A percentile compares a stretch with the other conserved stretches of the same genome.
Evolutionary conservation across 495 filamentous ascomycete genomes (phyloP).

Genomic region (Parmelia sp.): DNA sequence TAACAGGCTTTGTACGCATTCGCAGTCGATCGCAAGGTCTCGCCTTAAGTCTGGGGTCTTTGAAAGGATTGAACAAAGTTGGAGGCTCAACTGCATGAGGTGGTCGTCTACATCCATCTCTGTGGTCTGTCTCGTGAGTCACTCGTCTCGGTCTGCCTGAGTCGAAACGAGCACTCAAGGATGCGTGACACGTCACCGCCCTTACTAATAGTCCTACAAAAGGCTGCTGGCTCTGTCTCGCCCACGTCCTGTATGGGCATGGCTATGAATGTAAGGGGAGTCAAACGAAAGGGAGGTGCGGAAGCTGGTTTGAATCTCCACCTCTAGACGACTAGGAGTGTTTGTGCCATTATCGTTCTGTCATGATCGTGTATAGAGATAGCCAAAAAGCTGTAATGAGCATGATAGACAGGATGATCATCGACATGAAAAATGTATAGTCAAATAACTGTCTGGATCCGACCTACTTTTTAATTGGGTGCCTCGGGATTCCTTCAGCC

Average conservation of each 20-base stretch:
- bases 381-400: background rate
- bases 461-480: slow-evolving; percentile 6
- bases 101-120: background rate
- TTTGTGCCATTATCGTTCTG: slow-evolving; percentile 11
- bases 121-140: background rate
- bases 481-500: background rate
- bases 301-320: background rate
- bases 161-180: background rate
- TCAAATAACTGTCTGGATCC: slow-evolving; percentile 11
- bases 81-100: slow-evolving; percentile 46
- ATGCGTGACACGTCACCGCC: background rate
- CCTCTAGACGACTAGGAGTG: background rate
- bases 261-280: background rate
- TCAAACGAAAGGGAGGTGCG: slow-evolving; percentile 1
- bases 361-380: slow-evolving; percentile 1
- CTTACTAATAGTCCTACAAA: background rate
- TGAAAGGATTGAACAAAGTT: slow-evolving; percentile 91
- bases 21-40: slow-evolving; percentile 94
- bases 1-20: slow-evolving; percentile 99
- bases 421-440: background rate
- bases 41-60: slow-evolving; percentile 83
- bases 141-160: background rate
- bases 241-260: background rate
- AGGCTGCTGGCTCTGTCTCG: background rate
- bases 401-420: background rate